A percentile compares a stretch with the other conserved stretches of the same genome.
These are phyloP conservation scores for Hypoxylon sp. DNA, from an alignment of 2,329 filamentous ascomycete genomes.

Conservation along the genomic window DNA sequence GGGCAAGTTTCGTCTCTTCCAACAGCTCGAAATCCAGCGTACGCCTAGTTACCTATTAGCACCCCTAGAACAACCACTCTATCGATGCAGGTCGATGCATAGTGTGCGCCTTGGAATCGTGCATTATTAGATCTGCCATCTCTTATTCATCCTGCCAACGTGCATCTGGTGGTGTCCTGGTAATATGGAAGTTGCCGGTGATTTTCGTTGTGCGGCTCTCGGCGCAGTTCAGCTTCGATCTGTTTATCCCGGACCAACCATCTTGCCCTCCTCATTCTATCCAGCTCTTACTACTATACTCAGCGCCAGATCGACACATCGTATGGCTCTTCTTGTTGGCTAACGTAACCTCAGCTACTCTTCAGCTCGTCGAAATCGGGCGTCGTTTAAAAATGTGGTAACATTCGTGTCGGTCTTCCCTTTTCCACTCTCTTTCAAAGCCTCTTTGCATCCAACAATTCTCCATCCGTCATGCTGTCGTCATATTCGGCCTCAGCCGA, in stretches of 20 bases:
- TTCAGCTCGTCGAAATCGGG: slow-evolving; percentile 6
- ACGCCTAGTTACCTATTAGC: neutral
- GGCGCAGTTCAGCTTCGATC: slow-evolving; percentile 14
- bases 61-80: neutral
- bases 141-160: neutral
- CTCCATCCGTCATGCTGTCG: neutral
- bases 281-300: neutral
- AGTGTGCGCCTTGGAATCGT: slow-evolving; percentile 1
- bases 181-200: neutral
- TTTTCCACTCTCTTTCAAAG: neutral
- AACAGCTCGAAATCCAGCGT: slow-evolving; percentile 5
- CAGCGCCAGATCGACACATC: neutral
- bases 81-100: slow-evolving; percentile 2
- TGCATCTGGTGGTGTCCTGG: neutral
- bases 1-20: neutral
- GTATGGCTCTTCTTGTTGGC: neutral
- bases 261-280: neutral
- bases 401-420: slow-evolving; percentile 10
- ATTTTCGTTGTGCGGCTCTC: slow-evolving; percentile 8
- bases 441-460: neutral
- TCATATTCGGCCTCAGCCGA: neutral
- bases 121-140: neutral
- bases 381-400: too few relatives aligned
- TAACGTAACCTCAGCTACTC: neutral
- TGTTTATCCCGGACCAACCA: neutral